A percentile compares a stretch with the other conserved stretches of the same genome.
phyloP scores from a whole-genome alignment of 1,284 basidiomycete species.

The Sanghuangporus sanghuang region DNA sequence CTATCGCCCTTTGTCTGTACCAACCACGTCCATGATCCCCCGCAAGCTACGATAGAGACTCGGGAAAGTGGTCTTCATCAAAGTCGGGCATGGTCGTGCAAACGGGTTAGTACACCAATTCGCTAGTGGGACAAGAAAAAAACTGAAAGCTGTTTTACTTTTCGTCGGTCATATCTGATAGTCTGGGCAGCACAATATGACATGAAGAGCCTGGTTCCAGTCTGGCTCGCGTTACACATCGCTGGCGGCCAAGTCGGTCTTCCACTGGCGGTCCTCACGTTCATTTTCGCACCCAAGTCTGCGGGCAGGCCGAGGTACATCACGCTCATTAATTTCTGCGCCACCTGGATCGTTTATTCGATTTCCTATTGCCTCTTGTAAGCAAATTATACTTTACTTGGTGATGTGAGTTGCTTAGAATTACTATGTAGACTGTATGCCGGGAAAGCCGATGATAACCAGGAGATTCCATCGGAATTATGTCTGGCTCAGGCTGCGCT shows the following conservation, averaged over 20 bases:
- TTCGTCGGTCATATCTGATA: neutral
- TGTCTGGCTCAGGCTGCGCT: conserved; percentile 48
- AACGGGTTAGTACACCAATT: neutral
- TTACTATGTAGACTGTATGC: conserved; percentile 33
- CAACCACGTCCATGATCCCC: neutral
- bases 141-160: neutral
- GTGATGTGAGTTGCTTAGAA: neutral
- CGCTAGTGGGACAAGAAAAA: neutral
- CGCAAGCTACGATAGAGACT: neutral
- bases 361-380: conserved; percentile 46
- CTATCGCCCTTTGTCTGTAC: neutral
- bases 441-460: conserved; percentile 23
- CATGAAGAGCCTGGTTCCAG: conserved; percentile 2
- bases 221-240: conserved; percentile 17
- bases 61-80: neutral
- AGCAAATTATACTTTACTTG: conserved; percentile 23
- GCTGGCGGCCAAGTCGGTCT: conserved; percentile 17
- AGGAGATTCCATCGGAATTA: conserved; percentile 24
- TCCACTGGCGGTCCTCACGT: conserved; percentile 9
- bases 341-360: conserved; percentile 50
- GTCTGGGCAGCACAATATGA: neutral
- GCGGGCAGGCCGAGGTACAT: conserved; percentile 28
- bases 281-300: conserved; percentile 5
- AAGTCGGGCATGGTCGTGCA: neutral
- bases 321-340: conserved; percentile 47